Conservation (phyloP, 1,284 basidiomycete species). For the Xanthoconium separans region DNA sequence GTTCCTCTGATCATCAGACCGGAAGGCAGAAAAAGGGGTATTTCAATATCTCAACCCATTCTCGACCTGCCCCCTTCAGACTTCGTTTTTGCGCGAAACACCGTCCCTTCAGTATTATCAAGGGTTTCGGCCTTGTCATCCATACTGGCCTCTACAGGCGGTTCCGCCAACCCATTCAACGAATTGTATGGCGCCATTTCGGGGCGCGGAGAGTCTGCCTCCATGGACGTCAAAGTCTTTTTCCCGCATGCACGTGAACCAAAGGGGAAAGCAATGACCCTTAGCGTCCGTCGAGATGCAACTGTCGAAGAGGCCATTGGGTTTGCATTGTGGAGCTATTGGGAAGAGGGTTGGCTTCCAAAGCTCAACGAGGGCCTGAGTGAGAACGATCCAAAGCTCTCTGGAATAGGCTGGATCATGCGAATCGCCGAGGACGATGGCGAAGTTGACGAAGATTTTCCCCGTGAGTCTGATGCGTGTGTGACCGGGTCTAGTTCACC, state of each 20-base stretch:
- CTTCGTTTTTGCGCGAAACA: constrained; percentile 51
- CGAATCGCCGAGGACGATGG: constrained; percentile 96
- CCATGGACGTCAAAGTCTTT: constrained; percentile 75
- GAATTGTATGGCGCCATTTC: constrained; percentile 81
- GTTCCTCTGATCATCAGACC: constrained; percentile 14
- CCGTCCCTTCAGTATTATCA: constrained; percentile 41
- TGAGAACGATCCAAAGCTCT: constrained; percentile 65
- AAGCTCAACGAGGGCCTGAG: constrained; percentile 61
- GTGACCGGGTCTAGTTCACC: neutral
- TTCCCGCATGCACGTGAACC: constrained; percentile 83
- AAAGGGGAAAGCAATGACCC: constrained; percentile 51
- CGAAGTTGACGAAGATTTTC: constrained; percentile 98
- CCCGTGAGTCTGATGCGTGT: constrained; percentile 55
- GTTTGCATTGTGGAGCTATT: constrained; percentile 87
- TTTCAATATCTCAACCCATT: constrained; percentile 26
- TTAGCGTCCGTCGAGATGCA: constrained; percentile 84
- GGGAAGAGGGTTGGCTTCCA: constrained; percentile 85
- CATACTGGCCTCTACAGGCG: constrained; percentile 60
- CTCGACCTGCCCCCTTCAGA: constrained; percentile 29
- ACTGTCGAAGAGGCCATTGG: constrained; percentile 96
- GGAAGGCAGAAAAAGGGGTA: constrained; percentile 28
- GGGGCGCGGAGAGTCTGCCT: constrained; percentile 64
- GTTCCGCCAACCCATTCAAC: constrained; percentile 75
- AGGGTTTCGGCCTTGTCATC: constrained; percentile 62
- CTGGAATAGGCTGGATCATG: constrained; percentile 90